Evolutionary conservation across 495 filamentous ascomycete species (phyloP), one percentile per base, ranked within the genome.

Genomic region (Symbiotaphrina buchneri): DNA sequence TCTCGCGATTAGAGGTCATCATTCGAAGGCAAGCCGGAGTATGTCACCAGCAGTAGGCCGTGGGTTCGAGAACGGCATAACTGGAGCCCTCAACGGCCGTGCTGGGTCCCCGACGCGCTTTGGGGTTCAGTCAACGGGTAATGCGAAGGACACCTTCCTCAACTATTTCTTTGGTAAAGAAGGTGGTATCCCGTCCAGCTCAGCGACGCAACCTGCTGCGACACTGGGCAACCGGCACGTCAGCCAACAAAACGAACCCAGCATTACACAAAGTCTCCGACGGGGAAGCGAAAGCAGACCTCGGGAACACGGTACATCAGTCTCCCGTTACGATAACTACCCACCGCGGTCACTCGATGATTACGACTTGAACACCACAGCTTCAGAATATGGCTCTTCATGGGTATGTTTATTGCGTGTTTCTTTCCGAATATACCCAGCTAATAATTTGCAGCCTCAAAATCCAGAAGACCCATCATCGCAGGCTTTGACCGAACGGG

Each of bases 121-220:
- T 37, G 62, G 60, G 18, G 48, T 42, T 28, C 55, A 62, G 25
- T 47, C 50, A 18, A 58, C 34, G 4, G 30, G 52, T 28, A 58
- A 60, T 27, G 47, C 58, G 0, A 69, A 72, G 24, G 90, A 95
- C 53, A 85, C 82, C 0, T 97, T 97, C 56, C 50, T 97, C 32
- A 94, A 84, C 48, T 97, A 95, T 47, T 97, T 97, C 56, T 97
- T 97, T 43, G 83, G 87, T 30, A 93, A 95, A 41, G 85, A 95
- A 39, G 80, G 79, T 8, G 54, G 58, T 3, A 42, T 62, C 24
- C 63, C 63, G 28, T 44, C 44, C 24, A 40, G 41, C 3, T 21
- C 47, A 21, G 47, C 47, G 18, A 38, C 45, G 40, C 49, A 46
- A 5, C 47, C 58, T 5, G 46, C 53, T 3, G 52, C 56, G 1